Percentiles rank a stretch among this genome's conserved stretches.
Evolutionary conservation across 2,329 filamentous ascomycete genomes (phyloP).

Genomic region (Fusarium sp.): DNA sequence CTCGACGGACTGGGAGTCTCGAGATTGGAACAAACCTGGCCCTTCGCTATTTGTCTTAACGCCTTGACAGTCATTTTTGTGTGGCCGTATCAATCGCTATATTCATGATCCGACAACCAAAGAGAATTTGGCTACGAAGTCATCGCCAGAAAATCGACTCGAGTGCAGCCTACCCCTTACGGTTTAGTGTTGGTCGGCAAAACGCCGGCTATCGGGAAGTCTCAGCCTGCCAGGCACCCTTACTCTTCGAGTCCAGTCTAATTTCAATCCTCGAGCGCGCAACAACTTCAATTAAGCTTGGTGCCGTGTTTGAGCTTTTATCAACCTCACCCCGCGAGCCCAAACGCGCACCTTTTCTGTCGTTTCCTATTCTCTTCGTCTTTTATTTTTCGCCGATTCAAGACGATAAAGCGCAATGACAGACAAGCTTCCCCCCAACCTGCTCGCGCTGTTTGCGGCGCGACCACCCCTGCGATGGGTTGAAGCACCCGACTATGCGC

Average conservation of each 20-base stretch:
- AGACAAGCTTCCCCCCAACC: slow-evolving; percentile 92
- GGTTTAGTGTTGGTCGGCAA: slow-evolving; percentile 44
- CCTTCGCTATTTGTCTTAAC: slow-evolving; percentile 62
- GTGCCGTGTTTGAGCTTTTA: slow-evolving; percentile 11
- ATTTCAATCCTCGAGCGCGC: slow-evolving; percentile 42
- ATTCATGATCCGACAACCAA: slow-evolving; percentile 44
- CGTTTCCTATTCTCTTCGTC: background rate
- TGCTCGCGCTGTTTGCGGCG: slow-evolving; percentile 93
- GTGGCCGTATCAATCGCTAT: slow-evolving; percentile 45
- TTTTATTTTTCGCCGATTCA: background rate
- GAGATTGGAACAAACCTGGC: slow-evolving; percentile 59
- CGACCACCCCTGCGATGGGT: slow-evolving; percentile 92
- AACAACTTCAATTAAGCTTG: slow-evolving; percentile 37
- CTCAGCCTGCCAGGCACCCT: slow-evolving; percentile 28
- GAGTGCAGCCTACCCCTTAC: slow-evolving; percentile 22
- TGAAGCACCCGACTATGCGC: slow-evolving; percentile 82
- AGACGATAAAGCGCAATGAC: slow-evolving; percentile 73
- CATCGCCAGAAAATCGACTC: slow-evolving; percentile 44
- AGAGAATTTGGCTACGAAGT: slow-evolving; percentile 38
- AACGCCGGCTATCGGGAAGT: slow-evolving; percentile 36
- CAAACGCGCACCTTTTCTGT: slow-evolving; percentile 18
- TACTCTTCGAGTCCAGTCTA: slow-evolving; percentile 27
- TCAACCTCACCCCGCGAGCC: slow-evolving; percentile 21
- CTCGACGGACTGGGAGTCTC: background rate
- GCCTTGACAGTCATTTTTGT: slow-evolving; percentile 67